phyloP scores from a whole-genome alignment of 495 filamentous ascomycete species.

The Haplographium delicatum region DNA sequence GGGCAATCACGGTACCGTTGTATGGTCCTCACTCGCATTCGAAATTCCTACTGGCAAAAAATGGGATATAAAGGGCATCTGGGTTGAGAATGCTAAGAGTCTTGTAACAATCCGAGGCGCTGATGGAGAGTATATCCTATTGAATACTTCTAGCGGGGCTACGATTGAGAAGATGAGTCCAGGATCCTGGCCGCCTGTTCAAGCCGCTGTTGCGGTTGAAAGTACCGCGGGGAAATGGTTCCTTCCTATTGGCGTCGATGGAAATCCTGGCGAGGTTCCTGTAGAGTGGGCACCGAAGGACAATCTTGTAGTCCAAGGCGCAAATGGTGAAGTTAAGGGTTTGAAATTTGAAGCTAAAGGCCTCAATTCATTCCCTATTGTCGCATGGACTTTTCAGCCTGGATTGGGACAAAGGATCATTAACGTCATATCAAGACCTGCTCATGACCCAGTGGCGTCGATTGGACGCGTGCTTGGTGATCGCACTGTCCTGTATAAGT shows the following conservation, averaged over 20 bases:
- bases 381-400: constrained; percentile 73
- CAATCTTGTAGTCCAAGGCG: constrained; percentile 56
- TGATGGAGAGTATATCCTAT: constrained; percentile 50
- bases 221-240: constrained; percentile 43
- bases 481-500: constrained; percentile 93
- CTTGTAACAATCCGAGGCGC: constrained; percentile 51
- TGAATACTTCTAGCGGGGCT: constrained; percentile 54
- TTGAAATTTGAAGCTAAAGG: constrained; percentile 41
- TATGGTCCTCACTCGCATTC: constrained; percentile 64
- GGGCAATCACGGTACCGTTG: constrained; percentile 65
- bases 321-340: constrained; percentile 57
- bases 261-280: constrained; percentile 36
- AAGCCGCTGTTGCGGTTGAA: constrained; percentile 46
- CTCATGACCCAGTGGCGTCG: constrained; percentile 84
- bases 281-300: constrained; percentile 37
- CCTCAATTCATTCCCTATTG: constrained; percentile 39
- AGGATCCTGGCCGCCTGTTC: constrained; percentile 33
- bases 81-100: constrained; percentile 48
- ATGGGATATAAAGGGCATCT: constrained; percentile 67
- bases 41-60: constrained; percentile 44
- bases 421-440: constrained; percentile 57
- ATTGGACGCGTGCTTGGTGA: constrained; percentile 92
- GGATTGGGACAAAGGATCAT: constrained; percentile 60
- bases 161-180: constrained; percentile 38
- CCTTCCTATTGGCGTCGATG: constrained; percentile 41